A percentile compares a stretch with the other conserved stretches of the same genome.
Evolutionary conservation across 805 yeast genomes (phyloP).

Genomic region (Wickerhamomyces chaumierensis): DNA sequence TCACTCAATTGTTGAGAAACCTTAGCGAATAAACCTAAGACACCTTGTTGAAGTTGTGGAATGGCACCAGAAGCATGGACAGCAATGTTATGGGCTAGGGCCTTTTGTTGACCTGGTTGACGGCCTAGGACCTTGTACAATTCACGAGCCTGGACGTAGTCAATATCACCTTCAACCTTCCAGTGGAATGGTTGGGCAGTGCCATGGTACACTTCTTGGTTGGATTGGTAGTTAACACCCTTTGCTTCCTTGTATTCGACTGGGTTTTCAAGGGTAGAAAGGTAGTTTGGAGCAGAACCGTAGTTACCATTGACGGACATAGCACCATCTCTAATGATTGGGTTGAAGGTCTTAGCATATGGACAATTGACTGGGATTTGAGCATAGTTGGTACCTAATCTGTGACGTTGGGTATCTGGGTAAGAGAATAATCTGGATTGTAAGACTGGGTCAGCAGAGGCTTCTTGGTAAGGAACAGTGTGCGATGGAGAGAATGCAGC

Average conservation of each 20-base stretch:
- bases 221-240: constrained; percentile 33
- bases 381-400: constrained; percentile 62
- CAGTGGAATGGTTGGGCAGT: constrained; percentile 83
- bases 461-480: constrained; percentile 74
- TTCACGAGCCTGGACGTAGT: constrained; percentile 66
- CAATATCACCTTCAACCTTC: constrained; percentile 57
- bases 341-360: constrained; percentile 44
- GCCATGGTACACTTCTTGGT: constrained; percentile 75
- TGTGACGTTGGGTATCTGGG: constrained; percentile 79
- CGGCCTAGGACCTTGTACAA: constrained; percentile 67
- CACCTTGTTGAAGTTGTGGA: constrained; percentile 68
- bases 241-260: constrained; percentile 17
- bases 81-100: constrained; percentile 76
- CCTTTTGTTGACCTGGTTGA: constrained; percentile 73
- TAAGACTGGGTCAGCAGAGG: constrained; percentile 76
- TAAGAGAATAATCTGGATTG: constrained; percentile 75
- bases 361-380: constrained; percentile 92
- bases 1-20: constrained; percentile 62
- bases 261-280: constrained; percentile 34
- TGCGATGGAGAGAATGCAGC: constrained; percentile 80
- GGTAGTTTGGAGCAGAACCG: constrained; percentile 70
- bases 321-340: constrained; percentile 76
- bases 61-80: constrained; percentile 62
- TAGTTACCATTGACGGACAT: constrained; percentile 61
- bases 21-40: constrained; percentile 62